These are phyloP conservation scores for Flaveria ramosissima DNA, from an alignment of 129 eudicot genomes.

Conservation along the genomic window DNA sequence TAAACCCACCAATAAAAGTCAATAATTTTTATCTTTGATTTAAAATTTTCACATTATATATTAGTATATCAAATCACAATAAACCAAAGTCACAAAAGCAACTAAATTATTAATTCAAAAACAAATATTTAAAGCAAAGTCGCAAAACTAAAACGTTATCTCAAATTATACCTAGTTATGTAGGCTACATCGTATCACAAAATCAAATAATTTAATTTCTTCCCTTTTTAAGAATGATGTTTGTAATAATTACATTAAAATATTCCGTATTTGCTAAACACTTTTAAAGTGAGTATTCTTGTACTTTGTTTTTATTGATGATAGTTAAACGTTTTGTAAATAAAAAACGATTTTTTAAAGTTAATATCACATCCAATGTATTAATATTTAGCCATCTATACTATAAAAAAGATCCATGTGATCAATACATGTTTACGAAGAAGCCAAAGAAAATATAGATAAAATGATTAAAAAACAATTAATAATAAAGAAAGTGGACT, in stretches of 20 bases:
- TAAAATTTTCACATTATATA: background rate
- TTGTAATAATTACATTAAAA: background rate
- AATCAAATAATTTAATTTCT: background rate
- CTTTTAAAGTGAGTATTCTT: background rate
- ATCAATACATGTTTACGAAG: conserved; percentile 4
- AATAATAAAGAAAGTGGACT: conserved; percentile 2
- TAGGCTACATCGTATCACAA: background rate
- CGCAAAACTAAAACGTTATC: background rate
- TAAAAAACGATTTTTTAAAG: background rate
- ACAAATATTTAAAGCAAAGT: background rate
- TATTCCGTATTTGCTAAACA: background rate
- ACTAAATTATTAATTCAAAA: background rate
- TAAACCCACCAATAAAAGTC: too few species aligned
- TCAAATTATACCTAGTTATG: background rate
- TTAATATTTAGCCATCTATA: background rate
- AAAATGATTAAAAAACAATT: conserved; percentile 1
- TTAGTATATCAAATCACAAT: background rate
- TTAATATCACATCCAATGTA: background rate
- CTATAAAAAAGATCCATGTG: background rate
- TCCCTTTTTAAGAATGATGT: background rate
- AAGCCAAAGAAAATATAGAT: conserved; percentile 2
- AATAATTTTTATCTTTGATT: too few species aligned
- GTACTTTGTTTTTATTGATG: conserved; percentile 5
- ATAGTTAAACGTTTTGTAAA: background rate
- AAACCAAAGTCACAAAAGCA: background rate